Conservation (phyloP, 2,329 filamentous ascomycete species). For the Fusarium decemcellulare region DNA sequence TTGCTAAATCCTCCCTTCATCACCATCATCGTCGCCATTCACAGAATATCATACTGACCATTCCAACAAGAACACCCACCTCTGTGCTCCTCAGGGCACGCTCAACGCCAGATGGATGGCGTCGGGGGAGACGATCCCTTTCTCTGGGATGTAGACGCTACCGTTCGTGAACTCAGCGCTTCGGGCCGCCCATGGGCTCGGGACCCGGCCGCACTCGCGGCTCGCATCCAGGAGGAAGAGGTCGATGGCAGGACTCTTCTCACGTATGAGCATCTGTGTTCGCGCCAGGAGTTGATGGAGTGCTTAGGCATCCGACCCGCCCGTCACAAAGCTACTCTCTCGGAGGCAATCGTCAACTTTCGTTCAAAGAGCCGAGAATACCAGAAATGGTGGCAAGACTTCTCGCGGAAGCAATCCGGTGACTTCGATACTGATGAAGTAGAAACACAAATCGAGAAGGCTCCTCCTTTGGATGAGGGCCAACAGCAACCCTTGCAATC, state of each 20-base stretch:
- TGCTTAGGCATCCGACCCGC: constrained; percentile 71
- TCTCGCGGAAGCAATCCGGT: constrained; percentile 35
- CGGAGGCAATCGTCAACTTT: constrained; percentile 70
- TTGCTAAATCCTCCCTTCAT: background rate
- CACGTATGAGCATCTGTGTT: constrained; percentile 65
- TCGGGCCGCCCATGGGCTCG: constrained; percentile 63
- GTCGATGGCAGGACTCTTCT: constrained; percentile 77
- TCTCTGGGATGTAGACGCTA: constrained; percentile 77
- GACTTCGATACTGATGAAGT: constrained; percentile 23
- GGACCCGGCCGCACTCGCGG: constrained; percentile 66
- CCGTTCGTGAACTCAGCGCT: constrained; percentile 76
- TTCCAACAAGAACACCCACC: constrained; percentile 7
- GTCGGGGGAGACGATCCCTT: constrained; percentile 73
- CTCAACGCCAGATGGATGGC: constrained; percentile 45
- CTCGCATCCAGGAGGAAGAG: constrained; percentile 70
- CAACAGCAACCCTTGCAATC: background rate
- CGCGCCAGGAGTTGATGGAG: constrained; percentile 63
- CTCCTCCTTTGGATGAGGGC: background rate
- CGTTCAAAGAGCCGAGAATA: constrained; percentile 67
- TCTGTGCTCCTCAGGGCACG: constrained; percentile 11
- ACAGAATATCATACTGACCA: background rate
- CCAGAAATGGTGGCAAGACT: constrained; percentile 47
- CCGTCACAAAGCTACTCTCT: constrained; percentile 71
- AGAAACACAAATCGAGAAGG: background rate
- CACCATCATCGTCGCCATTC: background rate